Conservation (phyloP, 371 early-diverging fungal species). For the Umbelopsis sp. region DNA sequence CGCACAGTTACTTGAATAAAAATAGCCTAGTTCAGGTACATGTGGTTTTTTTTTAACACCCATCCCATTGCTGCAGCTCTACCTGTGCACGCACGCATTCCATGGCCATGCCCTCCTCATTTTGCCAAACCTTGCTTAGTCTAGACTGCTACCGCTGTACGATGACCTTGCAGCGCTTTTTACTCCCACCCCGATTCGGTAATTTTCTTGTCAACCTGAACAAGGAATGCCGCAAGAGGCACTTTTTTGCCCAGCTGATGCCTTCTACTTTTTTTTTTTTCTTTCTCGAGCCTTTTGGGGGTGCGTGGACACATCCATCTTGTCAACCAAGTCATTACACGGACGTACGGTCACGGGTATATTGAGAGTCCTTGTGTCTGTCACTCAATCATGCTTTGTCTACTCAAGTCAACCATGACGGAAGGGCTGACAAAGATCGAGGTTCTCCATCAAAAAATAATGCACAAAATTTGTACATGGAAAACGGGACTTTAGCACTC, state of each 20-base stretch:
- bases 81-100: no score
- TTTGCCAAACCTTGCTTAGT: no score
- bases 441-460: not conserved
- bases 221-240: constrained; percentile 2
- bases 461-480: not conserved
- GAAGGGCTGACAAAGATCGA: not conserved
- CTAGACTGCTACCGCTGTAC: no score
- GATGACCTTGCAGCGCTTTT: no score
- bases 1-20: constrained; percentile 1
- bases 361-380: not conserved
- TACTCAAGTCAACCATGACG: not conserved
- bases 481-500: not conserved
- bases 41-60: not conserved
- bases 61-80: not conserved
- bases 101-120: no score
- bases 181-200: not conserved
- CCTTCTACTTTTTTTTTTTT: not conserved
- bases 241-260: constrained; percentile 11
- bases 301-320: not conserved
- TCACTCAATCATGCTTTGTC: not conserved
- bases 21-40: constrained; percentile 13
- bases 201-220: constrained; percentile 3
- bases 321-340: constrained; percentile 4
- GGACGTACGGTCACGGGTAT: constrained; percentile 11
- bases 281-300: not conserved